Conservation (phyloP, 176 grass and related monocot genomes). For the Pontederia paniculata region DNA sequence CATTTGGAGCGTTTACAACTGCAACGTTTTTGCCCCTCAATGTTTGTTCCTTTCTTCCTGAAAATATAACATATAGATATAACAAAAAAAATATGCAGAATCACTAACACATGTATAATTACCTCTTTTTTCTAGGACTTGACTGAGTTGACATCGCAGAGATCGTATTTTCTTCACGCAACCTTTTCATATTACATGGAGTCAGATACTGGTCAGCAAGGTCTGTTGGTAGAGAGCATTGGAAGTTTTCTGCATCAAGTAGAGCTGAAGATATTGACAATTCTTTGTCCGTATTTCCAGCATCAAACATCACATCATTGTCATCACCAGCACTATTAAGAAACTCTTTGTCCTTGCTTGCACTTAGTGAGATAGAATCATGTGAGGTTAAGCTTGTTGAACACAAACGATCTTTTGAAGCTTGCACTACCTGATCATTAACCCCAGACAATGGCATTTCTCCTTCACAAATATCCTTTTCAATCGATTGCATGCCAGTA, state of each 20-base stretch:
- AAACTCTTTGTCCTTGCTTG: neutral
- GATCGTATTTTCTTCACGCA: slow-evolving; percentile 5
- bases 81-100: neutral
- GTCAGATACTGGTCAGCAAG: slow-evolving; percentile 9
- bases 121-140: slow-evolving; percentile 34
- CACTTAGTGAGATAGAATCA: slow-evolving; percentile 1
- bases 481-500: neutral
- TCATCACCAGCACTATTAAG: slow-evolving; percentile 3
- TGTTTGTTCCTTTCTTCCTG: slow-evolving; percentile 22
- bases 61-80: slow-evolving; percentile 2
- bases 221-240: slow-evolving; percentile 13
- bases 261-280: slow-evolving; percentile 2
- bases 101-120: neutral
- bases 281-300: neutral
- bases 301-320: neutral
- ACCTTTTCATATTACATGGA: slow-evolving; percentile 16
- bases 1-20: slow-evolving; percentile 34
- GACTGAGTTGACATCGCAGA: neutral
- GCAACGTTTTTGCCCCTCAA: slow-evolving; percentile 27
- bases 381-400: neutral
- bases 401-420: neutral
- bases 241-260: neutral
- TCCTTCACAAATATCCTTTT: slow-evolving; percentile 1
- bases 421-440: slow-evolving; percentile 1
- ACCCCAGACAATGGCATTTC: neutral